Percentiles rank a stretch among this genome's conserved stretches.
phyloP scores from a whole-genome alignment of 1,284 basidiomycete genomes.

The Malassezia equina region DNA sequence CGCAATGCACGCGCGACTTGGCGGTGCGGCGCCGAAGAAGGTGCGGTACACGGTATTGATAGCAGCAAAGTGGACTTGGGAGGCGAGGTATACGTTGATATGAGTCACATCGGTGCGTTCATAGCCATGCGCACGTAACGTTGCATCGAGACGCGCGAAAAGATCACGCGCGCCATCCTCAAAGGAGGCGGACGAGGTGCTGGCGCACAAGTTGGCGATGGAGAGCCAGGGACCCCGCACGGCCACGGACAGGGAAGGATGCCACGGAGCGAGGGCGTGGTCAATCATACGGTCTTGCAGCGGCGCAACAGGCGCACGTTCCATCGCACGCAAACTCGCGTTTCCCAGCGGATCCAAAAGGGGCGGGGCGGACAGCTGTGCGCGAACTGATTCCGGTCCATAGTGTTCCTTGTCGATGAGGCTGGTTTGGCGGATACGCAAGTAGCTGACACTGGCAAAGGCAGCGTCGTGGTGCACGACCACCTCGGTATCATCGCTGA shows the following conservation, averaged over 20 bases:
- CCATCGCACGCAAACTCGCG: not conserved
- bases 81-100: conserved; percentile 71
- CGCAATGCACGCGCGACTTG: conserved; percentile 80
- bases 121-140: conserved; percentile 4
- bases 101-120: conserved; percentile 57
- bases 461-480: conserved; percentile 35
- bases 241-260: not conserved
- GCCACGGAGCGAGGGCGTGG: not conserved
- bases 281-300: not conserved
- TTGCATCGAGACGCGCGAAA: conserved; percentile 4
- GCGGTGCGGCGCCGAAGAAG: conserved; percentile 82
- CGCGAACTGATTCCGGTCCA: not conserved
- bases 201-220: conserved; percentile 1
- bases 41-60: conserved; percentile 57
- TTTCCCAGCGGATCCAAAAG: conserved; percentile 20
- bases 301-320: not conserved
- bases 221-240: conserved; percentile 1
- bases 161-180: not conserved
- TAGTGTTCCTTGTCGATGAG: conserved; percentile 24
- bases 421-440: conserved; percentile 24
- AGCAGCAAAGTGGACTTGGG: conserved; percentile 22
- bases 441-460: conserved; percentile 41
- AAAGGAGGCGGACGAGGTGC: not conserved
- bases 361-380: conserved; percentile 13
- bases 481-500: conserved; percentile 23